These are phyloP conservation scores for Grosmannia serpens DNA, from an alignment of 2,329 filamentous ascomycete genomes.

Conservation along the genomic window DNA sequence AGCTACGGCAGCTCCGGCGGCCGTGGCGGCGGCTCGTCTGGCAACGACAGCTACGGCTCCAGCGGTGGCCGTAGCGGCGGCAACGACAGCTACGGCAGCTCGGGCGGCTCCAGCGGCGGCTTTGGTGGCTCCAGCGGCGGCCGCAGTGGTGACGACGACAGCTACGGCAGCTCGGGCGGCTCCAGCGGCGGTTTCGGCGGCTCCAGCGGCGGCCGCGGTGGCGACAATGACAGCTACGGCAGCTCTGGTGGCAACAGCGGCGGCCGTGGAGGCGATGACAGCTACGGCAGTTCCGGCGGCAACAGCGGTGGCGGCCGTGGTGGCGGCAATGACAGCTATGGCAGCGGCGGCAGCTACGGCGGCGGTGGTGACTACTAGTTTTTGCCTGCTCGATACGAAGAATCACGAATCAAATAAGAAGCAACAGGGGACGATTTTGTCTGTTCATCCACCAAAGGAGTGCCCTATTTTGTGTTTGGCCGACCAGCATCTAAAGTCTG, in stretches of 20 bases:
- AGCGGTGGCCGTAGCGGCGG: background rate
- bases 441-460: background rate
- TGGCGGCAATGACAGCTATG: constrained; percentile 1
- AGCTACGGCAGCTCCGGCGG: constrained; percentile 2
- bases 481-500: too few relatives aligned
- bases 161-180: constrained; percentile 1
- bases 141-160: constrained; percentile 12
- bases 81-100: constrained; percentile 12
- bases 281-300: constrained; percentile 9
- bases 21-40: constrained; percentile 4
- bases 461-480: too few relatives aligned
- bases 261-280: constrained; percentile 8
- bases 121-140: constrained; percentile 8
- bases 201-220: background rate
- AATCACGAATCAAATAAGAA: background rate
- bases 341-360: constrained; percentile 6
- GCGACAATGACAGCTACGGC: constrained; percentile 1
- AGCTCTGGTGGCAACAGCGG: constrained; percentile 3
- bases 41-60: background rate
- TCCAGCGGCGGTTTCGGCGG: constrained; percentile 1
- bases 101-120: constrained; percentile 12
- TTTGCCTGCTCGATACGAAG: background rate
- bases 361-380: constrained; percentile 8
- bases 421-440: too few relatives aligned
- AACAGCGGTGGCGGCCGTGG: background rate